Base-by-base conservation (phyloP, 768 basidiomycete species). In the Pleurotus salmoneostramineus region DNA sequence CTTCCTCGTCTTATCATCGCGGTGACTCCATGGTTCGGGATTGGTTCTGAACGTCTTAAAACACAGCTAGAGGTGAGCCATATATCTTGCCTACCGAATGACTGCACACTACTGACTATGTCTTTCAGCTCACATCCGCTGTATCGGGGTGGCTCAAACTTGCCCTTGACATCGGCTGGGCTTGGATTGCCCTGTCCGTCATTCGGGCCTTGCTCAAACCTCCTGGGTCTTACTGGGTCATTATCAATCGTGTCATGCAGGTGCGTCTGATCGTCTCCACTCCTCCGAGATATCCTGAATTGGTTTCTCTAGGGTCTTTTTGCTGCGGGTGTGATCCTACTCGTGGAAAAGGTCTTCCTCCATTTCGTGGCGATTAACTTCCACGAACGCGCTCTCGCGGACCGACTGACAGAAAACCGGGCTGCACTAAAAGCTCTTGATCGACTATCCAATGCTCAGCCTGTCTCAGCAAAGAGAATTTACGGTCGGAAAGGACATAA, bases 321-420 rank as follows among this genome's bases (percentile, higher is more conserved):
- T 56, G 69, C 77, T 2, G 66, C 75, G 27, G 71, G 73, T 15
- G 72, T 78, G 31, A 71, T 82, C 21, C 63, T 80, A 14, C 70
- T 80, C 6, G 67, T 68, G 5, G 78, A 81, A 52, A 80, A 79
- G 67, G 68, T 88, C 37, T 84, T 88, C 68, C 69, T 93, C 34
- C 88, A 85, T 63, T 84, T 85, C 59, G 83, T 91, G 46, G 89
- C 91, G 32, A 91, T 91, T 71, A 88, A 83, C 62, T 93, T 92
- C 67, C 89, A 92, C 67, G 79, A 83, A 61, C 87, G 82, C 56
- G 88, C 89, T 1, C 80, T 91, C 17, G 83, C 87, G 7, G 89
- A 91, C 56, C 84, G 89, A 37, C 71, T 91, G 12, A 73, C 76
- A 6, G 88, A 89, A 68, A 92, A 91, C 62, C 79, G 79, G 34